Evolutionary conservation across 441 rosid species (phyloP).

Genomic region (Euphorbia corollata): DNA sequence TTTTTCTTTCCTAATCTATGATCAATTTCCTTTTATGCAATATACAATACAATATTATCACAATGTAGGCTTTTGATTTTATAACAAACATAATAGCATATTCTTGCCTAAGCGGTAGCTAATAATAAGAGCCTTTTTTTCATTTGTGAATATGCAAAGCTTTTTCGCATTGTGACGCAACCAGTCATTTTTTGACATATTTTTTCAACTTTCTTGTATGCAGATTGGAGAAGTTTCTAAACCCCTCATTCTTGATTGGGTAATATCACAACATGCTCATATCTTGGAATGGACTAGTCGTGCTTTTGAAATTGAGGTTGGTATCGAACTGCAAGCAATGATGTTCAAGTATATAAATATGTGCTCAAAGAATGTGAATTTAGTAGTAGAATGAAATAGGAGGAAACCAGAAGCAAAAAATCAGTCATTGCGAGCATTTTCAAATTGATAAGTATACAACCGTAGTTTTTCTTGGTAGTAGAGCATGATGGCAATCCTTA

Average conservation of each 20-base stretch:
- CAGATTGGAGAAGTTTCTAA: slow-evolving; percentile 73
- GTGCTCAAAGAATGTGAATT: not conserved
- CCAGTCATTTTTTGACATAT: slow-evolving; percentile 10
- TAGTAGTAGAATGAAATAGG: not conserved
- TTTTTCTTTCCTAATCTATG: no score
- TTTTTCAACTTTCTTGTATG: slow-evolving; percentile 17
- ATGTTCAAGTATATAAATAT: not conserved
- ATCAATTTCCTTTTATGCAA: no score
- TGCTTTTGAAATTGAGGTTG: slow-evolving; percentile 92
- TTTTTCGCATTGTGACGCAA: slow-evolving; percentile 12
- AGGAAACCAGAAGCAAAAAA: not conserved
- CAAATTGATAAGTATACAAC: not conserved
- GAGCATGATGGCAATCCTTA: slow-evolving; percentile 1
- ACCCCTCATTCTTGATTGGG: slow-evolving; percentile 94
- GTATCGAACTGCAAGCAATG: slow-evolving; percentile 13
- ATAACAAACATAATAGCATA: not conserved
- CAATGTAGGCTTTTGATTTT: no score
- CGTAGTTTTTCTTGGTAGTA: slow-evolving; percentile 4
- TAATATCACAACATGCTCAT: slow-evolving; percentile 81
- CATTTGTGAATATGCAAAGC: not conserved
- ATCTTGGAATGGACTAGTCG: slow-evolving; percentile 95
- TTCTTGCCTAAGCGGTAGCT: not conserved
- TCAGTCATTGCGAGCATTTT: not conserved
- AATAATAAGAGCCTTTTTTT: not conserved
- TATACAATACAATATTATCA: no score